Conservation (phyloP, 306 rosid genomes). For the Crataegus laevigata region DNA sequence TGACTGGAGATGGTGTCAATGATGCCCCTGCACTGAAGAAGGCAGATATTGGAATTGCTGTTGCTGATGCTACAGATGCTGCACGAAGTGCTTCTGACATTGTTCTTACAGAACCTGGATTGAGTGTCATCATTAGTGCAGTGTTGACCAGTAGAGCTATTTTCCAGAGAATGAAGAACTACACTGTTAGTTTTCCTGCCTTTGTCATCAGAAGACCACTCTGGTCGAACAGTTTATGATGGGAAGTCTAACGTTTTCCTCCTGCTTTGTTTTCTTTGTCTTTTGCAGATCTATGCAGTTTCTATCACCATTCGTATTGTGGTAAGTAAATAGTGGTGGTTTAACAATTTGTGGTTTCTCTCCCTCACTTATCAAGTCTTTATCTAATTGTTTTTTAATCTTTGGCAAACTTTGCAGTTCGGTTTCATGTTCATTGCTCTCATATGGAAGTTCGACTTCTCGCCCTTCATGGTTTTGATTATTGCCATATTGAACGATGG, state of each 20-base stretch:
- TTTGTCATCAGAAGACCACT: background rate
- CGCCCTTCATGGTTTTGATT: slow-evolving; percentile 98
- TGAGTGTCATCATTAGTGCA: slow-evolving; percentile 96
- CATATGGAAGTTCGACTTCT: slow-evolving; percentile 94
- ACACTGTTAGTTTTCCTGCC: slow-evolving; percentile 55
- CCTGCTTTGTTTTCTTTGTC: slow-evolving; percentile 3
- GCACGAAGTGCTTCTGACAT: slow-evolving; percentile 97
- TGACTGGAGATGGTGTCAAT: slow-evolving; percentile 99
- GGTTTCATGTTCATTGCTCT: slow-evolving; percentile 95
- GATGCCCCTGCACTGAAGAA: slow-evolving; percentile 99
- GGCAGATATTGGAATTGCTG: slow-evolving; percentile 98
- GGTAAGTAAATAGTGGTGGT: slow-evolving; percentile 42
- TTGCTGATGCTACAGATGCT: slow-evolving; percentile 98
- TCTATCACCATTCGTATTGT: slow-evolving; percentile 99
- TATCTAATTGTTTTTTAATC: slow-evolving; percentile 9
- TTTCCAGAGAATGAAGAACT: slow-evolving; percentile 98
- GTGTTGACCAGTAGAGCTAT: slow-evolving; percentile 94
- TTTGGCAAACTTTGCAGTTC: slow-evolving; percentile 47
- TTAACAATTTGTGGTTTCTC: background rate
- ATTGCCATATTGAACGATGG: slow-evolving; percentile 97
- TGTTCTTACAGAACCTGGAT: slow-evolving; percentile 94
- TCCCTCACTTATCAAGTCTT: background rate
- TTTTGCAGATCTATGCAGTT: slow-evolving; percentile 87
- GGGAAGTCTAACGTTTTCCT: background rate
- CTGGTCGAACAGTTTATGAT: background rate